phyloP scores from a whole-genome alignment of 805 yeast genomes.

The Saccharomycopsis fermentans region DNA sequence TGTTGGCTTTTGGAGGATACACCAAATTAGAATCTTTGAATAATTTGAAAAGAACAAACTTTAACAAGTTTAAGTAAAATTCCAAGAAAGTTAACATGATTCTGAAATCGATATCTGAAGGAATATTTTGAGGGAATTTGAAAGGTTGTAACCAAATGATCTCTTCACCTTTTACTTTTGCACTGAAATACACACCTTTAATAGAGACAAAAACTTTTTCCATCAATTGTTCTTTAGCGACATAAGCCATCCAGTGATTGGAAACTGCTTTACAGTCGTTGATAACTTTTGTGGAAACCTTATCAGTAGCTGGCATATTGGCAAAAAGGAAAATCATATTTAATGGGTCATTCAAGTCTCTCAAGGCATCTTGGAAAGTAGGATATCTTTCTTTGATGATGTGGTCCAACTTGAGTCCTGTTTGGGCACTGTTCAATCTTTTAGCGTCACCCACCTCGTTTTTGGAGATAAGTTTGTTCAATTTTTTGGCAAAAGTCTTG shows the following conservation, averaged over 20 bases:
- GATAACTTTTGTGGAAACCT: conserved; percentile 70
- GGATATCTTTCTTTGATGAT: conserved; percentile 94
- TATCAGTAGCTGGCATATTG: conserved; percentile 88
- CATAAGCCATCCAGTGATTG: conserved; percentile 91
- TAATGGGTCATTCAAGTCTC: conserved; percentile 92
- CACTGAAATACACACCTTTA: conserved; percentile 95
- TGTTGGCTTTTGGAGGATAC: conserved; percentile 76
- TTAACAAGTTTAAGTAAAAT: conserved; percentile 85
- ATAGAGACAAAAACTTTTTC: conserved; percentile 91
- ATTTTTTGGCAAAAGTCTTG: conserved; percentile 85
- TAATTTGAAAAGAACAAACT: conserved; percentile 76
- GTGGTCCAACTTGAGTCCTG: conserved; percentile 73
- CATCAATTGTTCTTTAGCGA: conserved; percentile 72
- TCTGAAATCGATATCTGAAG: conserved; percentile 88
- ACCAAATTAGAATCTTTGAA: conserved; percentile 78
- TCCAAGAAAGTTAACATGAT: conserved; percentile 96
- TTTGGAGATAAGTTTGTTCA: conserved; percentile 81
- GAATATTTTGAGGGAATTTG: conserved; percentile 93
- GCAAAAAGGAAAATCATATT: conserved; percentile 92
- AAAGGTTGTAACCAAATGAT: conserved; percentile 94
- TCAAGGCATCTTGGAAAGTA: conserved; percentile 78
- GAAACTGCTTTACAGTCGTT: conserved; percentile 78
- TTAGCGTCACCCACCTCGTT: conserved; percentile 89
- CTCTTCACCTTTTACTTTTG: conserved; percentile 81
- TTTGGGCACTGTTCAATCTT: conserved; percentile 69